Conservation (phyloP, 2,329 filamentous ascomycete species). For the Phaeomoniella chlamydospora region DNA sequence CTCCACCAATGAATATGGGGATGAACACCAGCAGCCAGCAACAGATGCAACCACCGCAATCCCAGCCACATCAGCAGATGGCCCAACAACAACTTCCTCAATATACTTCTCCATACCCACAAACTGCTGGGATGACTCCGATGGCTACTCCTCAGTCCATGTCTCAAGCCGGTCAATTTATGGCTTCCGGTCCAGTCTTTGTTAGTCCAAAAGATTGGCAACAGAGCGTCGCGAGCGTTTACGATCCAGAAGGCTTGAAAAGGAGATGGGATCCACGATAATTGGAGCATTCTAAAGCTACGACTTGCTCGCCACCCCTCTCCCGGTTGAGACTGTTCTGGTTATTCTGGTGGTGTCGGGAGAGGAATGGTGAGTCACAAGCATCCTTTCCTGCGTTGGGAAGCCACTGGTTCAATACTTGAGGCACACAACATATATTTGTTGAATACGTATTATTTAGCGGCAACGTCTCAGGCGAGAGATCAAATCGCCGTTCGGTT, state of each 20-base stretch:
- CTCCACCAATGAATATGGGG: conserved; percentile 27
- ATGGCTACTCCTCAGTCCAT: conserved; percentile 17
- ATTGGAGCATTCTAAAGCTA: too few relatives aligned
- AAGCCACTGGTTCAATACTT: too few relatives aligned
- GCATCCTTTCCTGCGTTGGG: too few relatives aligned
- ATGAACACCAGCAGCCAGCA: conserved; percentile 4
- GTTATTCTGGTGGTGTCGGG: too few relatives aligned
- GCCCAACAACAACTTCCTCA: conserved; percentile 18
- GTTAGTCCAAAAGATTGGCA: conserved; percentile 32
- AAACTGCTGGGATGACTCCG: conserved; percentile 14
- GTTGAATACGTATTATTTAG: too few relatives aligned
- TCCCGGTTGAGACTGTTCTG: too few relatives aligned
- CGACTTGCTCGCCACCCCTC: too few relatives aligned
- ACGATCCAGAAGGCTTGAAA: conserved; percentile 29
- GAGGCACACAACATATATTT: too few relatives aligned
- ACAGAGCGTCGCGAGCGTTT: conserved; percentile 32
- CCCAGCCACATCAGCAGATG: conserved; percentile 13
- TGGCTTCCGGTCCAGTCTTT: conserved; percentile 15
- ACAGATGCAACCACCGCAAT: too few relatives aligned
- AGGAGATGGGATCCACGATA: conserved; percentile 20
- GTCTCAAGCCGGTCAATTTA: conserved; percentile 16
- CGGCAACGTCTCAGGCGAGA: too few relatives aligned
- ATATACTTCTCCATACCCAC: conserved; percentile 20
- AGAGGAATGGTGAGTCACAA: too few relatives aligned
- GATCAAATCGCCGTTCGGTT: too few relatives aligned